A percentile compares a stretch with the other conserved stretches of the same genome.
phyloP scores from a whole-genome alignment of 805 yeast species.

The Nakazawaea anatomiae region DNA sequence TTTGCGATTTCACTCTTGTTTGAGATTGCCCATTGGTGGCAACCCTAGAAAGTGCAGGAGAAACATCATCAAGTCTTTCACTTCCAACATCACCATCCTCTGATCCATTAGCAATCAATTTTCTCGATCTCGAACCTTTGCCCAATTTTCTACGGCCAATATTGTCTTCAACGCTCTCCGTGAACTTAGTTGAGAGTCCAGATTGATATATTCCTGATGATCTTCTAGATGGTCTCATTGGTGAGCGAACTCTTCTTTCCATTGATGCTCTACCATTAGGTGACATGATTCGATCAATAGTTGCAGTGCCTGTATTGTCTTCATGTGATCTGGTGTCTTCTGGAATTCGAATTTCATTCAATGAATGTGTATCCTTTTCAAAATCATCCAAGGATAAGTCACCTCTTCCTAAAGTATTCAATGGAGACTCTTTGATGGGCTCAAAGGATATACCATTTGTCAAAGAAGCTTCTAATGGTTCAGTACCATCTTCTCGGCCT shows the following conservation, averaged over 20 bases:
- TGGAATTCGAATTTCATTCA: too few relatives aligned
- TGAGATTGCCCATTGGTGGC: slow-evolving; percentile 10
- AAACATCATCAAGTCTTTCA: slow-evolving; percentile 5
- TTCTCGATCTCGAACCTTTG: slow-evolving; percentile 1
- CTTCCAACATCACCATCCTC: slow-evolving; percentile 11
- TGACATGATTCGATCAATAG: slow-evolving; percentile 1
- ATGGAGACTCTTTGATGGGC: slow-evolving; percentile 39
- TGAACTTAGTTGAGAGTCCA: not conserved
- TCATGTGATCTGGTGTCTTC: not conserved
- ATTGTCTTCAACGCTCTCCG: slow-evolving; percentile 3
- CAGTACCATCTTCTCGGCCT: too few relatives aligned
- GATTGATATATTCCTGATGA: not conserved
- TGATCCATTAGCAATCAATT: not conserved
- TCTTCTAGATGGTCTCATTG: not conserved
- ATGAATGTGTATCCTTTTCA: slow-evolving; percentile 1
- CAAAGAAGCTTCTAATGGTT: not conserved
- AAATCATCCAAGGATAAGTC: slow-evolving; percentile 31
- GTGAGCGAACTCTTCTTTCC: not conserved
- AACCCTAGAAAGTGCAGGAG: slow-evolving; percentile 8
- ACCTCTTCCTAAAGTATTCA: slow-evolving; percentile 46
- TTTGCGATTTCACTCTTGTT: slow-evolving; percentile 11
- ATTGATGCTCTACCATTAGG: slow-evolving; percentile 2
- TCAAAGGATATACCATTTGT: slow-evolving; percentile 36
- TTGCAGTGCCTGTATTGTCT: not conserved
- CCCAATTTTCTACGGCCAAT: not conserved